Base-by-base conservation (phyloP, 768 basidiomycete species). In the Suillus decipiens region DNA sequence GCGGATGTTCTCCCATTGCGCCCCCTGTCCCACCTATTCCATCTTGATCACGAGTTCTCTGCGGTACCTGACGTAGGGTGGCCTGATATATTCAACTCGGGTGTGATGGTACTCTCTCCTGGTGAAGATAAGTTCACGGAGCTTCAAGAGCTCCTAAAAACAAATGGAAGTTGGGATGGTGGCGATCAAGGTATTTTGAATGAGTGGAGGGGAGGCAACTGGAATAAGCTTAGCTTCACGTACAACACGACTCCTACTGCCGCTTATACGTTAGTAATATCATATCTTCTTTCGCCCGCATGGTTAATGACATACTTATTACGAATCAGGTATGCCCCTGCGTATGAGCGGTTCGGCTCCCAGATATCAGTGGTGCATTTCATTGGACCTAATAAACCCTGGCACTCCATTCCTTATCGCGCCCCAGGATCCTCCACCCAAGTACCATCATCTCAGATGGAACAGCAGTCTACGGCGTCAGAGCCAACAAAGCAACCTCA, bases 11-110 rank as follows among this genome's bases (percentile, higher is more conserved):
- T 96, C 68, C 92, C 93, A 60, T 82, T 93, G 58, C 86, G 90
- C 56, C 92, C 96, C 34, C 80, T 99, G 61, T 90, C 93, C 41
- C 95, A 96, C 77, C 87, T 99, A n/a, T 98, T 99, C 76, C 81
- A 82, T 39, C 76, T 91, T 54, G 84, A 90, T 5, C 81, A 89
- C 73, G 88, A 92, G 65, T 95, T 99, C 72, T 89, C 95, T 47
- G 97, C 97, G 10, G 92, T 89, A 9, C 95, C 97, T 12, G 97
- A 99, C 75, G 93, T 95, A 37, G 97, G 97, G 68, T 99, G 97
- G 97, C 97, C 97, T 45, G 97, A 99, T 77, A 96, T 97, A 65
- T 99, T 99, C 81, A 99, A 99, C 75, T 96, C 96, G 28, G 97
- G 97, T 43, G 89, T 99, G 53, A 84, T 99, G 77, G 95, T 99